phyloP scores from a whole-genome alignment of 2,329 filamentous ascomycete species.

The Thermomyces lanuginosus region DNA sequence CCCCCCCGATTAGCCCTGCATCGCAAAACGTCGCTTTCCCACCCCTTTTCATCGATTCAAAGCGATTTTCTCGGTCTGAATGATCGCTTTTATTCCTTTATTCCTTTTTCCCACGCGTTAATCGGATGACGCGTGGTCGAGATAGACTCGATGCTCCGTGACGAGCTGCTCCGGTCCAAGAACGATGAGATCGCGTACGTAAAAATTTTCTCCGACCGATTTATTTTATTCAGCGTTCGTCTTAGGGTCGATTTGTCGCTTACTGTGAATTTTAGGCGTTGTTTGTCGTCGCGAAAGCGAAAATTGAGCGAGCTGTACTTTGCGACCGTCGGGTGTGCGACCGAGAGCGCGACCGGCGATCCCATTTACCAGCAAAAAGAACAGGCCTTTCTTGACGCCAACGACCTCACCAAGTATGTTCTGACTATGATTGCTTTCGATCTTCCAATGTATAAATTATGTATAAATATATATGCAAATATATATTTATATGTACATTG shows the following conservation, averaged over 20 bases:
- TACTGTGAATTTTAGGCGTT: constrained; percentile 29
- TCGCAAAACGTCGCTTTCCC: too few relatives aligned
- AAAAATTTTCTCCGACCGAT: constrained; percentile 18
- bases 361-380: constrained; percentile 34
- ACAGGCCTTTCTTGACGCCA: constrained; percentile 39
- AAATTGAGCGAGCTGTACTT: constrained; percentile 80
- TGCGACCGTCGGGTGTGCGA: constrained; percentile 47
- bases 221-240: constrained; percentile 8
- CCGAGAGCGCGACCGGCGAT: constrained; percentile 41
- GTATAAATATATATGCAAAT: constrained; percentile 3
- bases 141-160: constrained; percentile 34
- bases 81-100: constrained; percentile 23
- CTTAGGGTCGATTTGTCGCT: constrained; percentile 17
- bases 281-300: constrained; percentile 69
- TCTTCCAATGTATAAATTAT: too few relatives aligned
- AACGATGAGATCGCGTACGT: constrained; percentile 37
- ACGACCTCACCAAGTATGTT: constrained; percentile 42
- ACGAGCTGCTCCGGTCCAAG: constrained; percentile 35
- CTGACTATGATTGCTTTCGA: constrained; percentile 3
- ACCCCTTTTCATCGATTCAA: constrained; percentile 28
- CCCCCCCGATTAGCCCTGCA: constrained; percentile 22
- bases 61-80: constrained; percentile 30
- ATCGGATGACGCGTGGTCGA: constrained; percentile 34
- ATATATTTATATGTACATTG: too few relatives aligned
- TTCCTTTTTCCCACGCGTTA: constrained; percentile 30